A percentile compares a stretch with the other conserved stretches of the same genome.
These are phyloP conservation scores for Guadua angustifolia DNA, from an alignment of 176 grass and related monocot species.

Conservation along the genomic window DNA sequence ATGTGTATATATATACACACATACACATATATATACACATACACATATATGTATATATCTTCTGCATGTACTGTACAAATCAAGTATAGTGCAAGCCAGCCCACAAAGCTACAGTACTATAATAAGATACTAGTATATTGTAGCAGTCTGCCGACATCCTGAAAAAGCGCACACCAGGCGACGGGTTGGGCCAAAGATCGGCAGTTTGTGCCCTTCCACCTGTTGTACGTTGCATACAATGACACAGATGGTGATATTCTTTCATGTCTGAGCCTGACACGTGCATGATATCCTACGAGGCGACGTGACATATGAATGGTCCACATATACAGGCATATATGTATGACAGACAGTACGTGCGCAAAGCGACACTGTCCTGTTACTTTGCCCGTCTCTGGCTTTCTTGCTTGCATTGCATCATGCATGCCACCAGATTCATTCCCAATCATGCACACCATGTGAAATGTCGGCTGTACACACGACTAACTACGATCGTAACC, in stretches of 20 bases:
- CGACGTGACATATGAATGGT: conserved; percentile 38
- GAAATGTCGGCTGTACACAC: not conserved
- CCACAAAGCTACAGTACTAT: not conserved
- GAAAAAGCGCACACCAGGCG: conserved; percentile 24
- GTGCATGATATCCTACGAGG: not conserved
- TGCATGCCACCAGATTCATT: conserved; percentile 42
- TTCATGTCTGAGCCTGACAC: not conserved
- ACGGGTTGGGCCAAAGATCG: conserved; percentile 56
- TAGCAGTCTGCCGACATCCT: conserved; percentile 11
- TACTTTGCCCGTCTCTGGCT: not conserved
- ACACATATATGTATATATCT: no score
- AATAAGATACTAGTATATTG: not conserved
- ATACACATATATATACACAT: no score
- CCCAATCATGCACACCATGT: conserved; percentile 26
- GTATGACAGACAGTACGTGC: no score
- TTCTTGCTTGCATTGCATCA: not conserved
- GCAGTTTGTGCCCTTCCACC: conserved; percentile 49
- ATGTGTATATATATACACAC: no score
- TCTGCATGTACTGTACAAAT: not conserved
- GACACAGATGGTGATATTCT: conserved; percentile 25
- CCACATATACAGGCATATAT: no score
- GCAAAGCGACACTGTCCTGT: not conserved
- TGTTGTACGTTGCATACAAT: not conserved
- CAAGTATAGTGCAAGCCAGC: not conserved
- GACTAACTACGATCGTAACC: no score